These are phyloP conservation scores for Chlamydomonas applanata DNA, from an alignment of 139 green algal genomes.

Conservation along the genomic window DNA sequence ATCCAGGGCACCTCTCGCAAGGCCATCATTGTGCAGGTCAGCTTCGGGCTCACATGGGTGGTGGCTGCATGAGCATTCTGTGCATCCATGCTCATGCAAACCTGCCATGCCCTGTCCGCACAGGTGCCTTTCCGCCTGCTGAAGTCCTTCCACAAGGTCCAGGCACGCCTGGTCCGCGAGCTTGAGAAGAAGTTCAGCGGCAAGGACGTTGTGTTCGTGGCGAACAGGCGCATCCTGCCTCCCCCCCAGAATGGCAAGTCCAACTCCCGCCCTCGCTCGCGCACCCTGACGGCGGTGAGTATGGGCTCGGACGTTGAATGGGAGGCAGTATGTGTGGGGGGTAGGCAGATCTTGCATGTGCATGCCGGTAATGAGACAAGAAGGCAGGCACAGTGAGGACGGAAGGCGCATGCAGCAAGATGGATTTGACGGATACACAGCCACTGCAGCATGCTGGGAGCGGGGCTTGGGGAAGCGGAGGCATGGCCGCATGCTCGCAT, in stretches of 20 bases:
- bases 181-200: conserved; percentile 99
- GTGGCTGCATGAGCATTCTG: not conserved
- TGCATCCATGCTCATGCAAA: not conserved
- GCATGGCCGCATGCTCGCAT: no score
- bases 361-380: not conserved
- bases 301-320: not conserved
- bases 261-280: conserved; percentile 75
- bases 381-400: no score
- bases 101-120: not conserved
- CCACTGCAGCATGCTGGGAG: no score
- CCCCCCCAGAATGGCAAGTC: conserved; percentile 65
- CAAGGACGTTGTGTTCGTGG: conserved; percentile 97
- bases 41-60: conserved; percentile 1
- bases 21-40: conserved; percentile 94
- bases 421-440: no score
- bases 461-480: no score
- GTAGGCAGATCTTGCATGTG: not conserved
- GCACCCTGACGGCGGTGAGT: conserved; percentile 91
- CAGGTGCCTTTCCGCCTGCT: conserved; percentile 95
- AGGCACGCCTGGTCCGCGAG: conserved; percentile 96
- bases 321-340: not conserved
- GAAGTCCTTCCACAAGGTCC: conserved; percentile 98
- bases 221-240: conserved; percentile 90
- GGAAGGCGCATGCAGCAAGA: no score
- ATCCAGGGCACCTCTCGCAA: conserved; percentile 80